A percentile compares a stretch with the other conserved stretches of the same genome.
Evolutionary conservation across 106 monocot species (phyloP).

Genomic region (Apostasia shenzhenica): DNA sequence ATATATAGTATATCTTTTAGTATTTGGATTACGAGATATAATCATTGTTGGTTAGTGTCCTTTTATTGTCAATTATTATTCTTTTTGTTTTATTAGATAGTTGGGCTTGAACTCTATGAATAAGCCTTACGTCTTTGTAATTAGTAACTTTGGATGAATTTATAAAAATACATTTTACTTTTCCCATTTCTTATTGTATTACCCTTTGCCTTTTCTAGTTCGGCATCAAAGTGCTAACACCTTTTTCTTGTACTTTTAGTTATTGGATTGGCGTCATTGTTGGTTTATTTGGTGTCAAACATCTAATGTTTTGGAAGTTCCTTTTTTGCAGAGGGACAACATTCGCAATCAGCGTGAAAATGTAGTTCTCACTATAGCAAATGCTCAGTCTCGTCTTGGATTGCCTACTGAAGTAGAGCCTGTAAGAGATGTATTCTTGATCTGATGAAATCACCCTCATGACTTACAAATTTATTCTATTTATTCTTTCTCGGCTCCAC

Average conservation of each 20-base stretch:
- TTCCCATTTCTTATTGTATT: too few species aligned
- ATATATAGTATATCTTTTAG: background rate
- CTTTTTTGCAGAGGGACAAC: slow-evolving; percentile 73
- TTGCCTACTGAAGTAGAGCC: slow-evolving; percentile 58
- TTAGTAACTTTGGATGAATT: too few species aligned
- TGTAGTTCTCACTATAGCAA: slow-evolving; percentile 80
- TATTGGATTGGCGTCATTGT: too few species aligned
- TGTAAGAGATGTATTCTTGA: slow-evolving; percentile 33
- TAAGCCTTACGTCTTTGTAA: too few species aligned
- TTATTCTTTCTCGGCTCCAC: background rate
- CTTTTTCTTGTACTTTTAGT: too few species aligned
- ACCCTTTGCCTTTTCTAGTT: too few species aligned
- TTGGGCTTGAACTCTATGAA: too few species aligned
- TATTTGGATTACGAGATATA: background rate
- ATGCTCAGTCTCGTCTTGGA: slow-evolving; percentile 85
- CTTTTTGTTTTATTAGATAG: too few species aligned
- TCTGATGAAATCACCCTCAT: slow-evolving; percentile 3
- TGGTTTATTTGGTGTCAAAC: background rate
- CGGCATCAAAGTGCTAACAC: too few species aligned
- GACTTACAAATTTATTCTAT: slow-evolving; percentile 29
- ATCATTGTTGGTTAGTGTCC: background rate
- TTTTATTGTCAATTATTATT: background rate
- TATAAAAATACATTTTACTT: too few species aligned
- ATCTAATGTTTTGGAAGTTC: slow-evolving; percentile 12
- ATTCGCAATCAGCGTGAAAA: slow-evolving; percentile 92